Percentiles rank a stretch among this genome's conserved stretches.
phyloP scores from a whole-genome alignment of 78 protist genomes.

The slime mould (Dictyostelium discoideum) region DNA sequence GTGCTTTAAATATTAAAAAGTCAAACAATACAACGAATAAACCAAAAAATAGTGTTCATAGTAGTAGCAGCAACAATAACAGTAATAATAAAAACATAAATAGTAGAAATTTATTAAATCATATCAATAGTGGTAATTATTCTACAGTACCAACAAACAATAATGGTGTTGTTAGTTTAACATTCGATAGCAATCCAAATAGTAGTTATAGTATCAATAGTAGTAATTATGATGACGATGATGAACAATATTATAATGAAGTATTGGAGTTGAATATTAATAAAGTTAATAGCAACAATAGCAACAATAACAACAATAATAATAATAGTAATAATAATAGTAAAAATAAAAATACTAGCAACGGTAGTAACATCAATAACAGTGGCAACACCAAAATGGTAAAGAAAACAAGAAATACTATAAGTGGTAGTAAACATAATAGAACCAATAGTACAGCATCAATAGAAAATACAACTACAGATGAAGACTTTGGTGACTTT shows the following conservation, averaged over 20 bases:
- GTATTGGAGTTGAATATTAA: conserved; percentile 1
- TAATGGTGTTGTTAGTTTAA: background rate
- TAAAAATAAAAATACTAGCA: background rate
- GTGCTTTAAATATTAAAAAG: background rate
- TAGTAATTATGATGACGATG: conserved; percentile 19
- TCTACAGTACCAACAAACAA: background rate
- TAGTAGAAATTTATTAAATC: background rate
- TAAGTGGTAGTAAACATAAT: background rate
- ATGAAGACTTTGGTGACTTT: conserved; percentile 17
- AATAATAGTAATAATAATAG: background rate
- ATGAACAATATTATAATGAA: background rate
- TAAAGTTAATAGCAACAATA: background rate
- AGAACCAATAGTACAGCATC: conserved; percentile 1
- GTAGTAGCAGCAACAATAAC: background rate
- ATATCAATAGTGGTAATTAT: background rate
- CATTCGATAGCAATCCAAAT: conserved; percentile 6
- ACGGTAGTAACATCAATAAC: background rate
- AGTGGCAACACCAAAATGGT: background rate
- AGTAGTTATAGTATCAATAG: conserved; percentile 18
- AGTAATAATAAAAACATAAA: background rate
- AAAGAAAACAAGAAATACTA: background rate
- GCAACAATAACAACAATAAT: background rate
- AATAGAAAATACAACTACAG: background rate
- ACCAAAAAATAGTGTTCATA: background rate
- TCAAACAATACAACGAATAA: background rate